Conservation (phyloP, 2,329 filamentous ascomycete genomes). For the Aspergillus ruber region DNA sequence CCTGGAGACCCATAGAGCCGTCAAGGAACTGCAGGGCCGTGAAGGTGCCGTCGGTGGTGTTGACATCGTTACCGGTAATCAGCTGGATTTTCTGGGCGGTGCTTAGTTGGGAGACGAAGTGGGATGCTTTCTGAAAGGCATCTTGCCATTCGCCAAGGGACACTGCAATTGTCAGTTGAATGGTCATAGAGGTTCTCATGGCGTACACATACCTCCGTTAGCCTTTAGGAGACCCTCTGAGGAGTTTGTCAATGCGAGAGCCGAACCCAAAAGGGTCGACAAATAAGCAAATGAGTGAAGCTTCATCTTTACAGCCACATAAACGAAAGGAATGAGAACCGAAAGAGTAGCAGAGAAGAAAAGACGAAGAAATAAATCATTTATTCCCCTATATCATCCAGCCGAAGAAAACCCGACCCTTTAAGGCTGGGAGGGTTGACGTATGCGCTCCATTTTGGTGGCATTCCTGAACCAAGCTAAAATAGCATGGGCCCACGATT, state of each 20-base stretch:
- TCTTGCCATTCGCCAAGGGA: slow-evolving; percentile 9
- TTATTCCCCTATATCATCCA: background rate
- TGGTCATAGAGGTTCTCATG: too few species aligned
- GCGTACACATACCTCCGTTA: background rate
- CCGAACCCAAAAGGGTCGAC: background rate
- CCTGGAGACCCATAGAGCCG: slow-evolving; percentile 14
- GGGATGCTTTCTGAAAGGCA: slow-evolving; percentile 12
- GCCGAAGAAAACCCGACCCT: background rate
- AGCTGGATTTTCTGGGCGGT: slow-evolving; percentile 19
- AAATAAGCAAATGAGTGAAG: background rate
- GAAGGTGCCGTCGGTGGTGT: slow-evolving; percentile 17
- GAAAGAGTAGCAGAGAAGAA: too few species aligned
- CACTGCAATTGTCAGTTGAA: background rate
- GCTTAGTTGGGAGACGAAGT: slow-evolving; percentile 12
- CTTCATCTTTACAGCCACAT: background rate
- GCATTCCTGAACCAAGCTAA: background rate
- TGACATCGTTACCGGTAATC: slow-evolving; percentile 20
- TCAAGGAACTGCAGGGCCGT: slow-evolving; percentile 15
- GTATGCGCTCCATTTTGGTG: background rate
- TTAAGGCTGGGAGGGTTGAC: background rate
- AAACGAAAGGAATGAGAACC: background rate
- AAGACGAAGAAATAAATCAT: too few species aligned
- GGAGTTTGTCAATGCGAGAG: background rate
- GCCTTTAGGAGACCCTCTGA: background rate
- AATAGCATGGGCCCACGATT: background rate